These are phyloP conservation scores for Cryptosporidium ubiquitum DNA, from an alignment of 169 alveolate genomes.

Conservation along the genomic window DNA sequence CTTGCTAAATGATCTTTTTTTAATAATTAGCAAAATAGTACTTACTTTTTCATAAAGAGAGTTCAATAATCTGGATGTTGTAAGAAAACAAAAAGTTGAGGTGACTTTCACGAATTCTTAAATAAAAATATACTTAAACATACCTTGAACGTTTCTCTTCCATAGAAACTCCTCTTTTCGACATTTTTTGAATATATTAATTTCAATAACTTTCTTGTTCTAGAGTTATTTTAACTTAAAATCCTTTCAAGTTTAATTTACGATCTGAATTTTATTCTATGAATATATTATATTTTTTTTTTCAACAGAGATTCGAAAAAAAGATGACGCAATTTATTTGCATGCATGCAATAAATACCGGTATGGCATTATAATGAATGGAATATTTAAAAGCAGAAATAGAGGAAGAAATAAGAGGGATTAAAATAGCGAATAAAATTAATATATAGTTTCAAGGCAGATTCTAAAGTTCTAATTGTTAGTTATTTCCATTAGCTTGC, in stretches of 20 bases:
- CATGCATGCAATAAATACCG: conserved; percentile 63
- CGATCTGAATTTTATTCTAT: conserved; percentile 2
- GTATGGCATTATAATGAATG: not conserved
- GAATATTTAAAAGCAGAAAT: not conserved
- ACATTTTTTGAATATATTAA: conserved; percentile 21
- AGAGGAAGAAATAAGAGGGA: not conserved
- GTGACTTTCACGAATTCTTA: not conserved
- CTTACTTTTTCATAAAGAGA: conserved; percentile 72
- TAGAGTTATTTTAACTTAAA: not conserved
- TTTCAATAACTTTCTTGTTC: not conserved
- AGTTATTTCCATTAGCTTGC: conserved; percentile 4
- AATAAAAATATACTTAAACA: not conserved
- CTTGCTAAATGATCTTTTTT: too few relatives aligned
- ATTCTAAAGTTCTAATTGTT: not conserved
- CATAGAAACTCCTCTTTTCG: conserved; percentile 72
- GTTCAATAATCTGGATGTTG: conserved; percentile 11
- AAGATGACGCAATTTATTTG: not conserved
- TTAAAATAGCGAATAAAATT: not conserved
- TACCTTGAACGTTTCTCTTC: conserved; percentile 74
- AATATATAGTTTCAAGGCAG: not conserved
- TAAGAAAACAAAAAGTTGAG: not conserved
- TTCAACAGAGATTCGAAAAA: not conserved
- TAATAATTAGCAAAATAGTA: not conserved
- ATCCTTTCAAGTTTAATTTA: not conserved
- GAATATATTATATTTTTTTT: not conserved